Evolutionary conservation across 495 filamentous ascomycete genomes (phyloP).

Genomic region (Platismatia glauca): DNA sequence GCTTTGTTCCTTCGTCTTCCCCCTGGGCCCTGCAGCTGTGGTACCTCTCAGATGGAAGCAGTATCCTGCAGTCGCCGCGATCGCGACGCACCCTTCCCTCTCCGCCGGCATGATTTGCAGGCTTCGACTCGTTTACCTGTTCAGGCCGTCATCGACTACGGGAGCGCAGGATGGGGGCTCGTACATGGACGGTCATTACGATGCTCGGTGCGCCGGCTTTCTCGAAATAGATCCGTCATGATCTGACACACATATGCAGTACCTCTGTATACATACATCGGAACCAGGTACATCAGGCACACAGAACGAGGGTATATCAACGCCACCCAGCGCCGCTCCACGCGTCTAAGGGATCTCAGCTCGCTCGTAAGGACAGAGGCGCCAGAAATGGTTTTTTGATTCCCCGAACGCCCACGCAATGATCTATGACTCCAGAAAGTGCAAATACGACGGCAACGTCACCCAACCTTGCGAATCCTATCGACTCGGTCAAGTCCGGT

Average conservation of each 20-base stretch:
- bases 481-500: not conserved
- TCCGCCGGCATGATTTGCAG: not conserved
- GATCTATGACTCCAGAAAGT: not conserved
- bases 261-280: not conserved
- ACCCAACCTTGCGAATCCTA: not conserved
- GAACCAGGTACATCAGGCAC: not conserved
- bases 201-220: not conserved
- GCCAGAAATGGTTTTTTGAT: not conserved
- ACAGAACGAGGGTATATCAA: not conserved
- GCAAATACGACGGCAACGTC: not conserved
- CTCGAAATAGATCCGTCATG: not conserved
- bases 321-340: not conserved
- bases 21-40: not conserved
- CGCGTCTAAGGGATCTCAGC: not conserved
- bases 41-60: not conserved
- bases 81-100: not conserved
- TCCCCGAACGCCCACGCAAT: slow-evolving; percentile 7
- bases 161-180: not conserved
- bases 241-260: not conserved
- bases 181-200: not conserved
- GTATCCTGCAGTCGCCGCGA: not conserved
- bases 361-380: not conserved
- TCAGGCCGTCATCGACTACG: not conserved
- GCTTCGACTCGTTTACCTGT: not conserved
- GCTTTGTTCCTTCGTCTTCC: not conserved